Evolutionary conservation across 345 rosid genomes (phyloP).

Genomic region (Erysimum cheiranthoides): DNA sequence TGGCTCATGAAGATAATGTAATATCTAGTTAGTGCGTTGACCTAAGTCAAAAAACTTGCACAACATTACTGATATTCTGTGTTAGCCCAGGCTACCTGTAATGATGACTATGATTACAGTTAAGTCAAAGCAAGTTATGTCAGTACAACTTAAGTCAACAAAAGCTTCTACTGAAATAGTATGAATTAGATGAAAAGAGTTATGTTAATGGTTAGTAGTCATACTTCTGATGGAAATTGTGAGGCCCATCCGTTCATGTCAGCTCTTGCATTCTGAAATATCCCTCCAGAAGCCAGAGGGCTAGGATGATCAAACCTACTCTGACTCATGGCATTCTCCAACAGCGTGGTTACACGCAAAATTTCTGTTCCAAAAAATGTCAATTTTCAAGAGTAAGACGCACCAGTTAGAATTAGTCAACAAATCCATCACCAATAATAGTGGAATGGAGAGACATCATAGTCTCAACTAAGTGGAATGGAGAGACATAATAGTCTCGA

Average conservation of each 20-base stretch:
- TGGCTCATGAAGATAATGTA: constrained; percentile 30
- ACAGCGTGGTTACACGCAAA: constrained; percentile 97
- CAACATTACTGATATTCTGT: constrained; percentile 14
- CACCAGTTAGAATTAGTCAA: constrained; percentile 89
- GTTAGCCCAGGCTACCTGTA: constrained; percentile 62
- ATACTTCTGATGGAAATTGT: constrained; percentile 98
- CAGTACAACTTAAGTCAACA: constrained; percentile 56
- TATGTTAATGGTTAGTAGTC: constrained; percentile 99
- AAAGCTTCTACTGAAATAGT: constrained; percentile 52
- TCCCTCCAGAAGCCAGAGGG: constrained; percentile 94
- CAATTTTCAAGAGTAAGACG: constrained; percentile 96
- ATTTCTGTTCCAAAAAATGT: constrained; percentile 99
- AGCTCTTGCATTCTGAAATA: constrained; percentile 93
- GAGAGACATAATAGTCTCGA: constrained; percentile 59
- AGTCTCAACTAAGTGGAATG: constrained; percentile 64
- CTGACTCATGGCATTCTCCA: constrained; percentile 99
- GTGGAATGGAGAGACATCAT: constrained; percentile 63
- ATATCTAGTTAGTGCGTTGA: constrained; percentile 33
- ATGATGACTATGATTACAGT: constrained; percentile 44
- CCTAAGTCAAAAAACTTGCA: constrained; percentile 17
- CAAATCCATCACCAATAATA: constrained; percentile 68
- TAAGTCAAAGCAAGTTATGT: constrained; percentile 61
- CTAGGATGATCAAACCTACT: constrained; percentile 98
- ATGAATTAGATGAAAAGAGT: constrained; percentile 79
- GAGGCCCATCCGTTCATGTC: constrained; percentile 96